Evolutionary conservation across 176 grass and related monocot genomes (phyloP).

Genomic region (Themeda triandra): DNA sequence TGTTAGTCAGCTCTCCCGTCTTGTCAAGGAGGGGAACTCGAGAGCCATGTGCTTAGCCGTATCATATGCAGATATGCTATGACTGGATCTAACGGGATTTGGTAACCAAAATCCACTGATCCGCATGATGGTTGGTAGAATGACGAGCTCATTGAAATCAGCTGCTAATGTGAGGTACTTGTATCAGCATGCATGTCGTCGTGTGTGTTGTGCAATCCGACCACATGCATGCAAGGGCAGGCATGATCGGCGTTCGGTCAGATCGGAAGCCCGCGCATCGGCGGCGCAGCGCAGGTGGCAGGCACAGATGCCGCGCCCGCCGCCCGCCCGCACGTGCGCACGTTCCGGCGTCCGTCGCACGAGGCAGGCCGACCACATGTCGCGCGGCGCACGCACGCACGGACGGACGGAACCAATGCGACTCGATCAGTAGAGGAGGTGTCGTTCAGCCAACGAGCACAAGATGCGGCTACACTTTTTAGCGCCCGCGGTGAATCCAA

Average conservation of each 20-base stretch:
- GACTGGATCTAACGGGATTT: not conserved
- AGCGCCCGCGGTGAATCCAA: not conserved
- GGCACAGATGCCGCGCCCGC: too few species aligned
- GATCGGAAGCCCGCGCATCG: not conserved
- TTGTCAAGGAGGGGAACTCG: not conserved
- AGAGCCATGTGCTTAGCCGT: not conserved
- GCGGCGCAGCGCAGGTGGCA: too few species aligned
- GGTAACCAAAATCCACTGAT: not conserved
- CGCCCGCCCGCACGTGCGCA: too few species aligned
- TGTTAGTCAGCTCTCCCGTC: not conserved
- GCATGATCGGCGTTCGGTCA: not conserved
- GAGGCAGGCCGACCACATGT: not conserved
- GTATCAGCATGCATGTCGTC: not conserved
- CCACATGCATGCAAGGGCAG: not conserved
- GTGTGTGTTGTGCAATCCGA: not conserved
- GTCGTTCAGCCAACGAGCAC: not conserved
- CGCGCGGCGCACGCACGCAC: too few species aligned
- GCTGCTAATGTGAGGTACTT: not conserved
- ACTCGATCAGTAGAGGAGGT: too few species aligned
- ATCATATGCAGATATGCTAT: not conserved
- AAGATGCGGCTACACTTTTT: not conserved
- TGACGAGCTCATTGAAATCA: not conserved
- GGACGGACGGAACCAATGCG: too few species aligned
- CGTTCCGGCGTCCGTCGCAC: not conserved
- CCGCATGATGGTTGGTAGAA: not conserved